Evolutionary conservation across 2,329 filamentous ascomycete genomes (phyloP), one percentile per base, ranked within the genome.

Genomic region (Verticillium klebahnii): DNA sequence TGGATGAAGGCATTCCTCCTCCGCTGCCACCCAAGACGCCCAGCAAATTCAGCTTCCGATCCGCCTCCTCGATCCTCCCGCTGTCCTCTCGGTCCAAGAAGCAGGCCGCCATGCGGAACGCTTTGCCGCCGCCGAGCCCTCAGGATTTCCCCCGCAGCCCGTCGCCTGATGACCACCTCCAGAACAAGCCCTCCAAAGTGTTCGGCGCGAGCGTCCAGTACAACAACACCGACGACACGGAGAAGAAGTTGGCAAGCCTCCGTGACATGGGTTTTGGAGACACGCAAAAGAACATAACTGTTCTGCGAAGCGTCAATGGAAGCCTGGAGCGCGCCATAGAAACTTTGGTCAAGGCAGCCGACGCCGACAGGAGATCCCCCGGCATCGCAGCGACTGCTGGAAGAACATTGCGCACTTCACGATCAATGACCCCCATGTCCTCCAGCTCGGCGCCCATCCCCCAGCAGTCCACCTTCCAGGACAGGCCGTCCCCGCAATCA

Each of bases 221-320:
- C 56, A 80, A 82, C 59, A 75, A 70, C 25, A 67, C 72, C 56
- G 82, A 90, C 67, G 87, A 88, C 62, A 82, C 88, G 60, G 92
- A 96, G 54, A 82, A 84, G 58, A 98, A 98, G 73, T 76, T 98
- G 72, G 80, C 82, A 3, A 88, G 86, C 59, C 78, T 99, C 62
- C 85, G 88, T 61, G 93, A 97, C 61, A 96, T 98, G 93, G 95
- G 95, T 0, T 99, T 99, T 69, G 80, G 79, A 4, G 93, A 99
- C 71, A 87, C 89, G 52, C 91, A 89, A 68, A 86, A 90, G 63
- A 98, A 97, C 70, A 82, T 86, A 5, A 87, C 89, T 59, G 87
- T 97, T 31, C 78, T 99, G 19, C 93, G 93, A 72, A 90, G 90
- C 3, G 83, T 96, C 34, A 88, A 90, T 70, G 93, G 94, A 4